Conservation (phyloP, 352 stramenopile species). For the Phytophthora brassicae region DNA sequence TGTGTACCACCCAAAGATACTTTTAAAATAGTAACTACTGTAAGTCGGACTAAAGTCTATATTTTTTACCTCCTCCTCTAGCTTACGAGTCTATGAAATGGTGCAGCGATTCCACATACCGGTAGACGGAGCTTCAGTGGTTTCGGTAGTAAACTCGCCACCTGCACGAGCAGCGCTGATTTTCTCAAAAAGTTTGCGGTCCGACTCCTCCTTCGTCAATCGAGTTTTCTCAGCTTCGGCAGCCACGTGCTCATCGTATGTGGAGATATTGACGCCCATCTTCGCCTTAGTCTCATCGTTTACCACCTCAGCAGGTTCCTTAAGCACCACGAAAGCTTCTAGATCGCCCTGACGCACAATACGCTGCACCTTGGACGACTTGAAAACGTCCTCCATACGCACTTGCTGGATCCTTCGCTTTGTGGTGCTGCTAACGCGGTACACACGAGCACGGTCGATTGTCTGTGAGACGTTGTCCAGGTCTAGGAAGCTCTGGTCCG, state of each 20-base stretch:
- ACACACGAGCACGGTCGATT: conserved; percentile 68
- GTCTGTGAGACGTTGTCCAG: conserved; percentile 51
- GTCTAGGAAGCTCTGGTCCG: conserved; percentile 64
- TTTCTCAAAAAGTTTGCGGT: conserved; percentile 39
- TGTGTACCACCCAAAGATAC: too few relatives aligned
- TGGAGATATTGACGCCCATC: conserved; percentile 46
- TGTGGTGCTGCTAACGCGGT: conserved; percentile 57
- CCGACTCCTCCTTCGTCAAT: conserved; percentile 27
- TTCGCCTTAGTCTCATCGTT: conserved; percentile 38
- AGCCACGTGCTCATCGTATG: conserved; percentile 58
- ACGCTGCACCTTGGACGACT: conserved; percentile 60
- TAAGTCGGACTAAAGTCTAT: conserved; percentile 16
- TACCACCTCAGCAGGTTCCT: conserved; percentile 29
- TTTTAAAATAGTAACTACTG: too few relatives aligned
- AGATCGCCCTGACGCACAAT: conserved; percentile 64
- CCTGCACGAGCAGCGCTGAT: conserved; percentile 21
- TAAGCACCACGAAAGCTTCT: conserved; percentile 59
- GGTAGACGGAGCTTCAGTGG: conserved; percentile 27
- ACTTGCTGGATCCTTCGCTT: conserved; percentile 67
- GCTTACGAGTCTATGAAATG: conserved; percentile 52
- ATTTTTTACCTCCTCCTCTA: conserved; percentile 24
- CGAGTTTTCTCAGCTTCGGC: conserved; percentile 27
- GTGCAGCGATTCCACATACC: conserved; percentile 60
- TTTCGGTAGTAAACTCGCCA: not conserved
- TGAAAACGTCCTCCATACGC: conserved; percentile 70